These are phyloP conservation scores for Salix caprea DNA, from an alignment of 345 rosid species.

Conservation along the genomic window DNA sequence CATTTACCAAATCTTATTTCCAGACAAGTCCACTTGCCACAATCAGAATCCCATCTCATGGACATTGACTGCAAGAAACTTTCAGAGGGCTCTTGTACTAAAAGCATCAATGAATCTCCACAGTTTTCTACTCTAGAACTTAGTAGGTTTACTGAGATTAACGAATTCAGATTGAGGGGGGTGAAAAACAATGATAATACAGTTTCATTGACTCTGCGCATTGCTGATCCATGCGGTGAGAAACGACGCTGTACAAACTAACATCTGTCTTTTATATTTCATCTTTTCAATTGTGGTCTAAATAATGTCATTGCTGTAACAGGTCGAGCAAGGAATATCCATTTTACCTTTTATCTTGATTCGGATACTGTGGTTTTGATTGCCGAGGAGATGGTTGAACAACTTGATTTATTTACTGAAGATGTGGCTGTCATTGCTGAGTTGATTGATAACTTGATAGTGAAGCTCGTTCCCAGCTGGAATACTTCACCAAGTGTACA, in stretches of 20 bases:
- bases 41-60: slow-evolving; percentile 68
- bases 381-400: slow-evolving; percentile 85
- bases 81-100: slow-evolving; percentile 40
- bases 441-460: slow-evolving; percentile 62
- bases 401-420: slow-evolving; percentile 57
- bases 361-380: slow-evolving; percentile 71
- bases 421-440: slow-evolving; percentile 62
- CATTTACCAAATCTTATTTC: slow-evolving; percentile 1
- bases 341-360: slow-evolving; percentile 62
- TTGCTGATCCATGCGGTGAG: slow-evolving; percentile 57
- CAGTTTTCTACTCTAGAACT: slow-evolving; percentile 44
- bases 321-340: slow-evolving; percentile 68
- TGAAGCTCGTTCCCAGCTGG: slow-evolving; percentile 43
- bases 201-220: slow-evolving; percentile 51
- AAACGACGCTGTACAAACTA: background rate
- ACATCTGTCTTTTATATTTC: background rate
- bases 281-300: background rate
- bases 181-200: slow-evolving; percentile 42
- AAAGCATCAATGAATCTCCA: slow-evolving; percentile 37
- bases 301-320: slow-evolving; percentile 4
- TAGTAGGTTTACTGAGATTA: slow-evolving; percentile 36
- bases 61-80: slow-evolving; percentile 52
- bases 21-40: slow-evolving; percentile 12
- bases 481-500: slow-evolving; percentile 32
- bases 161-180: slow-evolving; percentile 57